Evolutionary conservation across 2,329 filamentous ascomycete genomes (phyloP), one percentile per base, ranked within the genome.

Genomic region (Fusarium papillatum): DNA sequence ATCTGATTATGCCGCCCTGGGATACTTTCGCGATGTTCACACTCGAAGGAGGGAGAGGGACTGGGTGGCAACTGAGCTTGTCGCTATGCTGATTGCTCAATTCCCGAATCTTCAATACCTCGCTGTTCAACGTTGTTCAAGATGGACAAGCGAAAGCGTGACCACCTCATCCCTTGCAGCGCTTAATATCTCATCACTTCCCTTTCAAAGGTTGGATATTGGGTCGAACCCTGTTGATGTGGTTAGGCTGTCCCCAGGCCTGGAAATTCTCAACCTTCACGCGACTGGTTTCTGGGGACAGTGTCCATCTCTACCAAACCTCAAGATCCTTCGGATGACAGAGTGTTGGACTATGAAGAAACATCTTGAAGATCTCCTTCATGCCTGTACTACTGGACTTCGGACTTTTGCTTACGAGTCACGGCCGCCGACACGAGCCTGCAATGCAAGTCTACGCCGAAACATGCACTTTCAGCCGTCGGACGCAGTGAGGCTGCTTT

Each of bases 401-500:
- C 4, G 41, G 36, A n/a, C 59, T 29, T 72, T 70, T 38, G 63
- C 48, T 17, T 66, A 72, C 43, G 66, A 66, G 36, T 39, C 63
- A 7, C 41, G 53, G 53, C n/a, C 46, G 26, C 41, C 14, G 31
- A 16, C 26, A 13, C 36, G 36, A 38, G 36, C 36, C 36, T 38
- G 36, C 36, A 38, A 16, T 38, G 36, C 36, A 38, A 14, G 36
- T 38, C 36, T 16, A 38, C 36, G 36, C 36, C 16, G 19, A 29
- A 48, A 63, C n/a, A n/a, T 50, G 19, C 67, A 66, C 26, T 64
- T 72, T 50, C 70, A 66, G 22, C 62, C 63, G 59, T 66, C 62
- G 16, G 55, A 70, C 19, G 59, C 43, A 19, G 48, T 70, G 22
- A 53, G 38, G 13, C 31, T 50, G 22, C 50, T 72, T 24, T 19